Conservation (phyloP, 345 rosid genomes). For the Lepidium didymum region DNA sequence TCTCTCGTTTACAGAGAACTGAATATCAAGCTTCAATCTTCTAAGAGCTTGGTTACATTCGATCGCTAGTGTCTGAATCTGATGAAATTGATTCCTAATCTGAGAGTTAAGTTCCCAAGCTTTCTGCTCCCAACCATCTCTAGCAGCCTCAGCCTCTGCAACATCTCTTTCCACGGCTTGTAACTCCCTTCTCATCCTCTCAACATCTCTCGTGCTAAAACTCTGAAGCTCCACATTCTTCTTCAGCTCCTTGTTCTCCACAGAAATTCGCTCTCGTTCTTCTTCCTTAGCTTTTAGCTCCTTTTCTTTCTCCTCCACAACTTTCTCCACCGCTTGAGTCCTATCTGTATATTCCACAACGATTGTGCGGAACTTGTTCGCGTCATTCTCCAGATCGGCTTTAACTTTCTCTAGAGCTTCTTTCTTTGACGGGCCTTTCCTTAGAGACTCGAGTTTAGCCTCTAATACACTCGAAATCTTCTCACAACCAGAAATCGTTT, state of each 20-base stretch:
- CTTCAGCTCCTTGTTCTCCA: slow-evolving; percentile 72
- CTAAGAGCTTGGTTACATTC: slow-evolving; percentile 71
- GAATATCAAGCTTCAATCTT: slow-evolving; percentile 64
- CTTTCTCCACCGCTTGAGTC: slow-evolving; percentile 37
- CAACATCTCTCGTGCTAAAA: slow-evolving; percentile 64
- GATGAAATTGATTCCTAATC: slow-evolving; percentile 46
- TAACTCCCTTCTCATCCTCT: slow-evolving; percentile 95
- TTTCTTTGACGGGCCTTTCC: slow-evolving; percentile 51
- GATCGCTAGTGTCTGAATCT: slow-evolving; percentile 55
- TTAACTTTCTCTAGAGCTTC: slow-evolving; percentile 50
- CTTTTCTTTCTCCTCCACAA: slow-evolving; percentile 52
- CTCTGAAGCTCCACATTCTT: slow-evolving; percentile 65
- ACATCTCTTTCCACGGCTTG: slow-evolving; percentile 79
- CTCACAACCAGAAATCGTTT: slow-evolving; percentile 34
- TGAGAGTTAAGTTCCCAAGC: slow-evolving; percentile 64
- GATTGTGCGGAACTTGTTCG: slow-evolving; percentile 54
- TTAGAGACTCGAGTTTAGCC: slow-evolving; percentile 40
- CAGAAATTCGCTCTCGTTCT: slow-evolving; percentile 45
- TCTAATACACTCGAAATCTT: slow-evolving; percentile 31
- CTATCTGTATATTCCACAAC: slow-evolving; percentile 39
- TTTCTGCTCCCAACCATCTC: slow-evolving; percentile 74
- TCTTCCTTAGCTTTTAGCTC: slow-evolving; percentile 49
- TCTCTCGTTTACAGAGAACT: slow-evolving; percentile 45
- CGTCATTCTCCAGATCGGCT: slow-evolving; percentile 60
- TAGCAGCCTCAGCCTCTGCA: slow-evolving; percentile 48